Evolutionary conservation across 148 eudicot genomes (phyloP), one percentile per base, ranked within the genome.

Genomic region (Vaccinium corymbosum): DNA sequence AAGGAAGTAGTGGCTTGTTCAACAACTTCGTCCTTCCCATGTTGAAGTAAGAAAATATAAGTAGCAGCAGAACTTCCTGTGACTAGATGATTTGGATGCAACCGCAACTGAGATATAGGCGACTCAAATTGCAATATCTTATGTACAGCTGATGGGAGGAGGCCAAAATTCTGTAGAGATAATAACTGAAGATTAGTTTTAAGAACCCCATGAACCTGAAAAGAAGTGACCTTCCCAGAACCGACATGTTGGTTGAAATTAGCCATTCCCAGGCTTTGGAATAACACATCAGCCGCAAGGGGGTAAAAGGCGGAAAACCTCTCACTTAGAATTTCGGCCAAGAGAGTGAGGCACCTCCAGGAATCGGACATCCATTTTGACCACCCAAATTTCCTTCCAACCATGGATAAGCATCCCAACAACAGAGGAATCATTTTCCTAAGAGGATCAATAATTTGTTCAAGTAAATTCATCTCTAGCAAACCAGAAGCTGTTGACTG

Each of bases 271-370:
- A 97, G 90, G 89, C 97, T 94, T 81, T 94, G 91, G 86, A 90
- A 89, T 87, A 94, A 88, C 46, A 93, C 88, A 86, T 93, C 95
- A 82, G 91, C 90, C 80, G 93, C 97, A 86, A 85, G 83, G 62
- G 97, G 89, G 86, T 94, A 97, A 84, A 90, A 93, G 77, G 81
- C 61, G 38, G 95, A 85, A 90, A 94, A 94, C 89, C 87, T 90
- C 70, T 97, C 98, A 81, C 95, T 87, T 80, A 97, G 85, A 85
- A 97, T 97, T 88, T 97, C 99, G 35, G 99, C 99, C 90, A 97
- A 88, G 84, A 97, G 97, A 81, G 99, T 97, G 92, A 97, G 89
- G 86, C 97, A 94, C 86, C 93, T 92, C 99, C 99, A 97, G 57
- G 92, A 97, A 88, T 97, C 97, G 88, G 85, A 92, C 81, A 92